Base-by-base conservation (phyloP, 768 basidiomycete genomes). In the Cystofilobasidium bisporidii region DNA sequence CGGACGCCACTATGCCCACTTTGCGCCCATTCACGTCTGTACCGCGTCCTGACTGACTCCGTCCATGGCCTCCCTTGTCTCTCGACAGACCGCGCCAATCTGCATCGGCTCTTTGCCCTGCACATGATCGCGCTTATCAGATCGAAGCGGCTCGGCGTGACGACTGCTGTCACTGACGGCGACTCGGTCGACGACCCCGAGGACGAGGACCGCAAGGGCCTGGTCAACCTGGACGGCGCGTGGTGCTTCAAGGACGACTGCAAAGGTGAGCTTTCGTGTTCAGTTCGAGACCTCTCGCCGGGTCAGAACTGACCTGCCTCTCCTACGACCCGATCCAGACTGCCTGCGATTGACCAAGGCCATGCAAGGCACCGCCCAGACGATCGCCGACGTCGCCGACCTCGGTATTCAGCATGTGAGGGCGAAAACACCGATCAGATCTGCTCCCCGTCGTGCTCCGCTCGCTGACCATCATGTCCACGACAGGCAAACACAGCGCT, bases 231-330 rank as follows among this genome's bases (percentile, higher is more conserved):
- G 12, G 83, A 87, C 30, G 86, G 87, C 0, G 89, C 87, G 3
- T 88, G 90, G 87, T 90, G 89, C 75, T 93, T 89, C 89, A 81
- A 85, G 30, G 88, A 91, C 63, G 81, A 81, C 3, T 91, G 89
- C 74, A 76, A 81, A 74, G 85, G 88, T 87, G 20, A 5, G 43
- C n/a, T n/a, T n/a, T n/a, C n/a, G n/a, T n/a, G n/a, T n/a, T n/a
- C n/a, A n/a, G n/a, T n/a, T n/a, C n/a, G n/a, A n/a, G n/a, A n/a
- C n/a, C n/a, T n/a, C n/a, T n/a, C n/a, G n/a, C n/a, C n/a, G n/a
- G n/a, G n/a, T n/a, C n/a, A n/a, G n/a, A n/a, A n/a, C n/a, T n/a
- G n/a, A n/a, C n/a, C n/a, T n/a, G n/a, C n/a, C n/a, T n/a, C n/a
- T n/a, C n/a, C n/a, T n/a, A n/a, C n/a, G n/a, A n/a, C n/a, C n/a